Evolutionary conservation across 306 rosid genomes (phyloP).

Genomic region (Quillaja saponaria): DNA sequence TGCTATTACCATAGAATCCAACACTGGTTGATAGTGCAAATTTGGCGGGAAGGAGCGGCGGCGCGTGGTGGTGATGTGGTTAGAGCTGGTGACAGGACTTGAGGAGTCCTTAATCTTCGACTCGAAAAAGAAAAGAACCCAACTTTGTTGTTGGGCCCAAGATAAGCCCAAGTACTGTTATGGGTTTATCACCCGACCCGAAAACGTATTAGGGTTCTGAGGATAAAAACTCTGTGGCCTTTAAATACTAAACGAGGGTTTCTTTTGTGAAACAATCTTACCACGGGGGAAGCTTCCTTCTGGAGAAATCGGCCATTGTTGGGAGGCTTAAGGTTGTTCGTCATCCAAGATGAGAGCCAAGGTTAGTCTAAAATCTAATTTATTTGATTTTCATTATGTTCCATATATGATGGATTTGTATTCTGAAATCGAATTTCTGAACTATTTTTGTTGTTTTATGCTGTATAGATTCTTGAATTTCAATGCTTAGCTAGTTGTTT

Average conservation of each 20-base stretch:
- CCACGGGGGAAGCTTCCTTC: too few species aligned
- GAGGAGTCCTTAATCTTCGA: too few species aligned
- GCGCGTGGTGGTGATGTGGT: too few species aligned
- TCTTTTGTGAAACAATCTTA: not conserved
- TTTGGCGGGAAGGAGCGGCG: too few species aligned
- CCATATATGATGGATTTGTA: too few species aligned
- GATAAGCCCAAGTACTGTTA: too few species aligned
- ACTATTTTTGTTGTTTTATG: not conserved
- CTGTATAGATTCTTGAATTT: not conserved
- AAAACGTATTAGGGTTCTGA: conserved; percentile 33
- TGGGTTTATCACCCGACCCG: not conserved
- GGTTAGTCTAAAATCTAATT: conserved; percentile 14
- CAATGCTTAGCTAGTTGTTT: not conserved
- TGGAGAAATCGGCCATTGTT: not conserved
- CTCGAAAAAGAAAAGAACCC: too few species aligned
- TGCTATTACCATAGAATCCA: too few species aligned
- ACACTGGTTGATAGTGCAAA: too few species aligned
- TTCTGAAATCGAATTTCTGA: not conserved
- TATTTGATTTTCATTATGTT: not conserved
- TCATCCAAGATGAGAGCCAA: conserved; percentile 46
- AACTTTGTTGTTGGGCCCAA: too few species aligned
- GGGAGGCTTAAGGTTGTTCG: conserved; percentile 19
- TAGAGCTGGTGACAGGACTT: too few species aligned
- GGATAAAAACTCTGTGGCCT: conserved; percentile 3
- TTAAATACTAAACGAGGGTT: conserved; percentile 27